These are phyloP conservation scores for Mollisia scopiformis DNA, from an alignment of 2,329 filamentous ascomycete species.

Conservation along the genomic window DNA sequence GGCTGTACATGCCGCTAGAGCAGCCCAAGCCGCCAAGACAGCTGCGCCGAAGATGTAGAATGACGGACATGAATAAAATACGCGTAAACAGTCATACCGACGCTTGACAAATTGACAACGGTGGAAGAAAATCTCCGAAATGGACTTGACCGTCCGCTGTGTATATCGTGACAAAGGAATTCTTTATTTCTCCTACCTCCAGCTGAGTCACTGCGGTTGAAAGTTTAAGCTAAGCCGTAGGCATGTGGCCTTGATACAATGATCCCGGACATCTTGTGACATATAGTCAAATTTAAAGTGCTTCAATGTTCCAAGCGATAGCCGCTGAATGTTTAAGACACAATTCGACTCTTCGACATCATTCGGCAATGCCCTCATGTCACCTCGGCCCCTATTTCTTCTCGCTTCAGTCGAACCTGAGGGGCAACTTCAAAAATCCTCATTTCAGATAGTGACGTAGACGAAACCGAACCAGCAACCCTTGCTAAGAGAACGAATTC, in stretches of 20 bases:
- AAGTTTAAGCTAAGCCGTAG: too few species aligned
- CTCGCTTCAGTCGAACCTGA: not conserved
- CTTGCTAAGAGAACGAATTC: not conserved
- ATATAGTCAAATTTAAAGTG: not conserved
- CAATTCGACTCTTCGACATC: not conserved
- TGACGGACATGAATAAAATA: not conserved
- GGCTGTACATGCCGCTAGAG: conserved; percentile 36
- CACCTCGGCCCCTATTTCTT: not conserved
- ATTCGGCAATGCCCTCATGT: not conserved
- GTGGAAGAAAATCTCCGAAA: not conserved
- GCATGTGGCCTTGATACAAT: not conserved
- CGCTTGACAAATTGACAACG: not conserved
- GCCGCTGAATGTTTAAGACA: not conserved
- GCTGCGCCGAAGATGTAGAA: conserved; percentile 14
- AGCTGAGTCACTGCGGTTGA: not conserved
- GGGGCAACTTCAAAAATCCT: not conserved
- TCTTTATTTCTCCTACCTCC: not conserved
- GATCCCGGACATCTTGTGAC: not conserved
- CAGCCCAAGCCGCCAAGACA: not conserved
- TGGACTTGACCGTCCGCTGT: not conserved
- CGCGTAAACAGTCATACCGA: not conserved
- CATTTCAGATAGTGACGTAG: not conserved
- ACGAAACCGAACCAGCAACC: not conserved
- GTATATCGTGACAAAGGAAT: not conserved
- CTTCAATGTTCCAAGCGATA: not conserved